Evolutionary conservation across 148 eudicot genomes (phyloP).

Genomic region (Vaccinium corymbosum): DNA sequence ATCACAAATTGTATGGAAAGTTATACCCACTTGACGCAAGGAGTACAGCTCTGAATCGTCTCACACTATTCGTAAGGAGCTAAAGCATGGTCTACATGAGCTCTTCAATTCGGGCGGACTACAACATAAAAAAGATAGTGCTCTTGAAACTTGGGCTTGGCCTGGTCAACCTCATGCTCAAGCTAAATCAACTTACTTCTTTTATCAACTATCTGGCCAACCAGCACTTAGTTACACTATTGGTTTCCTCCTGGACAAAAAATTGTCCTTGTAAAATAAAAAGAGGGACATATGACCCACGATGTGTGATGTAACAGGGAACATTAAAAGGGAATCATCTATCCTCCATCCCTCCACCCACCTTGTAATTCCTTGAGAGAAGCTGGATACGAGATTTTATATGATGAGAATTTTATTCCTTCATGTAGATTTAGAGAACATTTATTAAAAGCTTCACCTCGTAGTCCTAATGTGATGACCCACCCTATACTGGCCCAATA

Average conservation of each 20-base stretch:
- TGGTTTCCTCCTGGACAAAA: not conserved
- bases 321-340: not conserved
- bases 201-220: not conserved
- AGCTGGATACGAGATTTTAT: not conserved
- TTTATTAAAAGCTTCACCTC: not conserved
- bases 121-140: not conserved
- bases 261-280: not conserved
- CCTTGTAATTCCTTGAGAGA: not conserved
- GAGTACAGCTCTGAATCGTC: not conserved
- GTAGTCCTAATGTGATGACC: not conserved
- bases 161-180: slow-evolving; percentile 11
- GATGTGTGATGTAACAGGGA: not conserved
- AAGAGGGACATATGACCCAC: not conserved
- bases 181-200: not conserved
- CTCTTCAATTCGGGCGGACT: too few relatives aligned
- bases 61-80: not conserved
- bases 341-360: not conserved
- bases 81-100: not conserved
- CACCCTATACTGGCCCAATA: too few relatives aligned
- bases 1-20: not conserved
- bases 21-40: not conserved
- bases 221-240: not conserved
- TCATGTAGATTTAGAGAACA: not conserved
- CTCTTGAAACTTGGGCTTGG: not conserved
- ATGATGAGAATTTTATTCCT: not conserved